These are phyloP conservation scores for Saccharomycopsis schoenii DNA, from an alignment of 805 yeast species.

Conservation along the genomic window DNA sequence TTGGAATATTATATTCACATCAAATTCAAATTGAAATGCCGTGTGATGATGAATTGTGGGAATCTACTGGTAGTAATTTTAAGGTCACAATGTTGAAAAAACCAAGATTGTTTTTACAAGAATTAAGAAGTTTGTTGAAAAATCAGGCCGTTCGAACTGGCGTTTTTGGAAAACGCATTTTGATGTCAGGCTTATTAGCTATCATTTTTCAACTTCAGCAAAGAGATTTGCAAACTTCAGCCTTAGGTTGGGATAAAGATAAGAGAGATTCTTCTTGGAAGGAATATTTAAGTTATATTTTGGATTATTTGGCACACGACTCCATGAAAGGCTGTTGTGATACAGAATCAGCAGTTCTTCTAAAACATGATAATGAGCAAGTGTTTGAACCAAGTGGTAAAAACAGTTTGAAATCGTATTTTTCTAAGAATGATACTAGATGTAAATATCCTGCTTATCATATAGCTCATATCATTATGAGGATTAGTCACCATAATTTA, in stretches of 20 bases:
- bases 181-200: constrained; percentile 58
- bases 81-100: constrained; percentile 13
- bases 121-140: constrained; percentile 14
- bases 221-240: constrained; percentile 50
- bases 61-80: constrained; percentile 22
- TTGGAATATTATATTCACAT: constrained; percentile 42
- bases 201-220: constrained; percentile 67
- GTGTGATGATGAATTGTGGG: constrained; percentile 55
- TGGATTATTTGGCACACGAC: constrained; percentile 58
- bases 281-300: constrained; percentile 56
- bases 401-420: constrained; percentile 17
- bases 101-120: constrained; percentile 14
- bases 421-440: constrained; percentile 30
- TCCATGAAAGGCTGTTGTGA: constrained; percentile 28
- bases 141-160: constrained; percentile 8
- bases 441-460: constrained; percentile 64
- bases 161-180: constrained; percentile 52
- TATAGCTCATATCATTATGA: constrained; percentile 60
- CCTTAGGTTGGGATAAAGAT: constrained; percentile 31
- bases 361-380: neutral
- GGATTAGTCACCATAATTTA: constrained; percentile 68
- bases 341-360: constrained; percentile 20
- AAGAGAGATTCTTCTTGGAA: constrained; percentile 40
- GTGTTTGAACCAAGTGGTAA: constrained; percentile 17
- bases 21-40: constrained; percentile 55